phyloP scores from a whole-genome alignment of 1,284 basidiomycete species.

The Cerrena zonata region DNA sequence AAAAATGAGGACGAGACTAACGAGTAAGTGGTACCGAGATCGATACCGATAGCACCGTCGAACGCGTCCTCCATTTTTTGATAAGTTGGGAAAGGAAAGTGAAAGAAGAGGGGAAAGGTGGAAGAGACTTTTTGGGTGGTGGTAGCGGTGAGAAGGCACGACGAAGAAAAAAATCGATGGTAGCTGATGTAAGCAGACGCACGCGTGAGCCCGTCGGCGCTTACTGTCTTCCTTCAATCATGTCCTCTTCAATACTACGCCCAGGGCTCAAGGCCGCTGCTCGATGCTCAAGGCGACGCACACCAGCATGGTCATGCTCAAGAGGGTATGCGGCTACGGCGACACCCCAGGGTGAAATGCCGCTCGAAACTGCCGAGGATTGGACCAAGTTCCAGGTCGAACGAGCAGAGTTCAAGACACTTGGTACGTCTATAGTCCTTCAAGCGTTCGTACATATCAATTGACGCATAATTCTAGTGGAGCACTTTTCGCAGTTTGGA shows the following conservation, averaged over 20 bases:
- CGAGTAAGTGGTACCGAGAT: slow-evolving; percentile 88
- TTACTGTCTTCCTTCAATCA: slow-evolving; percentile 23
- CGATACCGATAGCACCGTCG: slow-evolving; percentile 95
- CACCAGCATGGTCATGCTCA: slow-evolving; percentile 6
- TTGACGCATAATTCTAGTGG: slow-evolving; percentile 40
- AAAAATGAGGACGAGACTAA: slow-evolving; percentile 37
- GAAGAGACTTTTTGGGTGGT: slow-evolving; percentile 1
- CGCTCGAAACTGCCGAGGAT: slow-evolving; percentile 47
- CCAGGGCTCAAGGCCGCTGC: slow-evolving; percentile 37
- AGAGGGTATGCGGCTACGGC: slow-evolving; percentile 23
- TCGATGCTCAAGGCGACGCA: slow-evolving; percentile 26
- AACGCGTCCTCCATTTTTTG: slow-evolving; percentile 89
- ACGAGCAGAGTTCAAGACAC: slow-evolving; percentile 46
- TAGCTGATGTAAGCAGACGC: slow-evolving; percentile 27
- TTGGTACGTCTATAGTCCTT: slow-evolving; percentile 39
- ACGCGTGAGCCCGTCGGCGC: slow-evolving; percentile 23
- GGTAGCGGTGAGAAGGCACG: slow-evolving; percentile 25
- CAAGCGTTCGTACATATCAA: background rate
- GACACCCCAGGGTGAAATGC: slow-evolving; percentile 24
- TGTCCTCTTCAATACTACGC: slow-evolving; percentile 34
- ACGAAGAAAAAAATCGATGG: slow-evolving; percentile 38
- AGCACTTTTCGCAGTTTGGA: slow-evolving; percentile 65
- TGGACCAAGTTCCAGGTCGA: slow-evolving; percentile 60
- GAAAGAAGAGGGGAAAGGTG: slow-evolving; percentile 20
- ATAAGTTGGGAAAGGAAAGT: slow-evolving; percentile 17